Percentiles rank a stretch among this genome's conserved stretches.
Evolutionary conservation across 352 stramenopile genomes (phyloP).

Genomic region (Blastocystis sp.): DNA sequence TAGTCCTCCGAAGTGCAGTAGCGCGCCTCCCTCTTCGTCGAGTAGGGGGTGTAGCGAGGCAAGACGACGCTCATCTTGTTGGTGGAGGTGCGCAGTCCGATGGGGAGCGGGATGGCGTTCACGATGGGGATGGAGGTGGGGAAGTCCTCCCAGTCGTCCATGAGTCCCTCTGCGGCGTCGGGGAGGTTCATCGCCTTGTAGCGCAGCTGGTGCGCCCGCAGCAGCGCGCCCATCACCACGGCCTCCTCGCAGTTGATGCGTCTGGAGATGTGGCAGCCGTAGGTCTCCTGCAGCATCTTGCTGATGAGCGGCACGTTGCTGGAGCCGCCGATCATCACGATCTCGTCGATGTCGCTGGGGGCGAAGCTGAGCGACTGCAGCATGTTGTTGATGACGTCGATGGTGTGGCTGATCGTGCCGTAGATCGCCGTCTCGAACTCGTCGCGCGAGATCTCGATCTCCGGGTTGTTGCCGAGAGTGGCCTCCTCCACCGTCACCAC

Average conservation of each 20-base stretch:
- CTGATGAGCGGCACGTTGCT: conserved; percentile 95
- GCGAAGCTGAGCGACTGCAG: conserved; percentile 87
- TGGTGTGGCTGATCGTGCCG: conserved; percentile 97
- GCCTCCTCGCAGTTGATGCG: conserved; percentile 92
- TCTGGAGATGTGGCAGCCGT: conserved; percentile 68
- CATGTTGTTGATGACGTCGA: conserved; percentile 85
- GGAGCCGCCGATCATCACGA: conserved; percentile 95
- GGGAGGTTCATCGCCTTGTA: neutral
- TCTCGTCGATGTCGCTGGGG: conserved; percentile 92
- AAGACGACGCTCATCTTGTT: conserved; percentile 98
- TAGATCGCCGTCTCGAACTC: conserved; percentile 96
- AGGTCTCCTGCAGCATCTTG: conserved; percentile 91
- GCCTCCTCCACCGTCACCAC: conserved; percentile 88
- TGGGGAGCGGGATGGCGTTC: conserved; percentile 91
- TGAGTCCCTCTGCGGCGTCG: conserved; percentile 75
- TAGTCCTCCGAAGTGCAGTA: conserved; percentile 99
- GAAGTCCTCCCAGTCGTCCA: conserved; percentile 81
- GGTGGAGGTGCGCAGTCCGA: conserved; percentile 95
- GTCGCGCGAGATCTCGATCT: conserved; percentile 88
- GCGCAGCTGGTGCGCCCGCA: neutral
- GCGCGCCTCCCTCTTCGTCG: conserved; percentile 94
- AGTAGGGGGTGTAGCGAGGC: conserved; percentile 92
- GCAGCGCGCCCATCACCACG: conserved; percentile 88
- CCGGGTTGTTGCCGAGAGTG: conserved; percentile 87
- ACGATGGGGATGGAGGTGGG: conserved; percentile 74